phyloP scores from a whole-genome alignment of 2,329 filamentous ascomycete genomes.

The Ascochyta rabiei region DNA sequence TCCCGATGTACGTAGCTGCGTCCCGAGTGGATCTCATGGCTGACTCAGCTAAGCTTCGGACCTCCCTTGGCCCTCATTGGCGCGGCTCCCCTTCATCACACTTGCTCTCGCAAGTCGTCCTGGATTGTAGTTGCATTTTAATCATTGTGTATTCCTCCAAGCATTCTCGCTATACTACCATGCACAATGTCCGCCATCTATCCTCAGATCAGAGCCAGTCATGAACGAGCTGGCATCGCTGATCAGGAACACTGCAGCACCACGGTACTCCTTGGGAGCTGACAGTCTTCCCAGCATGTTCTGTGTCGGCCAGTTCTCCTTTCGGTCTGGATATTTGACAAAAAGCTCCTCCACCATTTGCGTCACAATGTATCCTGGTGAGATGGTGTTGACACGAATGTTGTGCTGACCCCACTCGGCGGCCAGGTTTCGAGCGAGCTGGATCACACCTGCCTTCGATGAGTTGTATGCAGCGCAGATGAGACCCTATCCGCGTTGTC shows the following conservation, averaged over 20 bases:
- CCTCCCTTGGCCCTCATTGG: conserved; percentile 6
- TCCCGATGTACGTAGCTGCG: neutral
- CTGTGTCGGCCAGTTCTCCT: conserved; percentile 75
- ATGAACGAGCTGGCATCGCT: conserved; percentile 51
- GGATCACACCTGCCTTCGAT: conserved; percentile 75
- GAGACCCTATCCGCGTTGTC: conserved; percentile 58
- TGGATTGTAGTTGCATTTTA: neutral
- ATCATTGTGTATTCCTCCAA: neutral
- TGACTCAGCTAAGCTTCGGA: conserved; percentile 9
- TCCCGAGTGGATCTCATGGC: neutral
- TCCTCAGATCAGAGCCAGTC: conserved; percentile 48
- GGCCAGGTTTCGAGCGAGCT: conserved; percentile 73
- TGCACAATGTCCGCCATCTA: conserved; percentile 48
- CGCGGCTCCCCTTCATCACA: neutral
- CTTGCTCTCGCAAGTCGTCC: neutral
- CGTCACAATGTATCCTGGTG: conserved; percentile 79
- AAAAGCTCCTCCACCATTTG: conserved; percentile 86
- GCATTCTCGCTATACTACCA: conserved; percentile 34
- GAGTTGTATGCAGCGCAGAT: conserved; percentile 76
- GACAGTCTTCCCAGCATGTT: conserved; percentile 73
- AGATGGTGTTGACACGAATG: conserved; percentile 82
- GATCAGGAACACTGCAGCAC: conserved; percentile 48
- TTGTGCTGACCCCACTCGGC: conserved; percentile 74
- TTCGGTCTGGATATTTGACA: conserved; percentile 71
- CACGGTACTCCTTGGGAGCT: conserved; percentile 45